Percentiles rank a stretch among this genome's conserved stretches.
These are phyloP conservation scores for Exophiala sp. DNA, from an alignment of 2,329 filamentous ascomycete species.

Conservation along the genomic window DNA sequence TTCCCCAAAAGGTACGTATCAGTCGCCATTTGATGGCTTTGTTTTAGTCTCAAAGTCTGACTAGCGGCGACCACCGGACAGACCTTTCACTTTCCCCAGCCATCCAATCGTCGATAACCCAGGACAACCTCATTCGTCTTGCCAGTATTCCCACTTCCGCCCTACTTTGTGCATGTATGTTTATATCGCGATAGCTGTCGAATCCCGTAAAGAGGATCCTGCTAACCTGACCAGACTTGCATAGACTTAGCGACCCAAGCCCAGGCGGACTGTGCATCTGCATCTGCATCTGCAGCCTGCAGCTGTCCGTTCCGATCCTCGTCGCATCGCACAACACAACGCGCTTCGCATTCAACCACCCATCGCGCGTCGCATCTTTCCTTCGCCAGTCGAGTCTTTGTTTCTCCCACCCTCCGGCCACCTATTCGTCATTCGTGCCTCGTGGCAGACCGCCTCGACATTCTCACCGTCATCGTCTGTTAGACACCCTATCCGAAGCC, in stretches of 20 bases:
- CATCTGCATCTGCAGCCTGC: slow-evolving; percentile 8
- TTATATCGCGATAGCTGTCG: slow-evolving; percentile 10
- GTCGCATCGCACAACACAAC: slow-evolving; percentile 15
- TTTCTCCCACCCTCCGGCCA: slow-evolving; percentile 6
- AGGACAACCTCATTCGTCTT: slow-evolving; percentile 1
- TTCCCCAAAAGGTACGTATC: no score
- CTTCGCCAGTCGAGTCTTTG: slow-evolving; percentile 1
- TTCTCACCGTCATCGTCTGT: slow-evolving; percentile 1
- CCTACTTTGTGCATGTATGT: slow-evolving; percentile 1
- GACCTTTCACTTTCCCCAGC: background rate
- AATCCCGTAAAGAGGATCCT: slow-evolving; percentile 6
- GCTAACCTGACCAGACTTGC: slow-evolving; percentile 12
- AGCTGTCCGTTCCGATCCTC: slow-evolving; percentile 25
- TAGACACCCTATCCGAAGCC: slow-evolving; percentile 2
- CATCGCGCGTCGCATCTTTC: slow-evolving; percentile 2
- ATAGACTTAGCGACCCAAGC: slow-evolving; percentile 5
- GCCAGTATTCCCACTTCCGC: slow-evolving; percentile 2
- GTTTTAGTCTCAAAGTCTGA: background rate
- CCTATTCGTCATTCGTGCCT: slow-evolving; percentile 17
- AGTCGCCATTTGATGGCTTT: no score
- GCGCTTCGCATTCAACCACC: slow-evolving; percentile 2
- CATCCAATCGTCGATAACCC: background rate
- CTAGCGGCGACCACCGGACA: background rate
- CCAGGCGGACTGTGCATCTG: slow-evolving; percentile 4
- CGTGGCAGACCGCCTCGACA: slow-evolving; percentile 23